A percentile compares a stretch with the other conserved stretches of the same genome.
These are phyloP conservation scores for Sugiyamaella grinbergsii DNA, from an alignment of 1,139 yeast species.

Conservation along the genomic window DNA sequence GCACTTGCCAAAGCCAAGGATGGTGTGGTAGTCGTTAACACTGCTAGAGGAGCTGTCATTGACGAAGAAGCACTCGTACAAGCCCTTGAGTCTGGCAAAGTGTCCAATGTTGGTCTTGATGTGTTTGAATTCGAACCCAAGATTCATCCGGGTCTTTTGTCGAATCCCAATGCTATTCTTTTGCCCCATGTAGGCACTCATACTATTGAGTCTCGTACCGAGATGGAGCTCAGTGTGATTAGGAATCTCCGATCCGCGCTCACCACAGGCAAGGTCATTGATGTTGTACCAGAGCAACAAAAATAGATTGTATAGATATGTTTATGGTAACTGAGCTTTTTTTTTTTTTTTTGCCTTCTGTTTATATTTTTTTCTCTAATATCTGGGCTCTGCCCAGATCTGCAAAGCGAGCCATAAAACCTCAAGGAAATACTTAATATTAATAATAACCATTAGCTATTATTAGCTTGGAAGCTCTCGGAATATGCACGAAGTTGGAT, in stretches of 20 bases:
- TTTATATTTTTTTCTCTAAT: not conserved
- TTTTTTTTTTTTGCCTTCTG: not conserved
- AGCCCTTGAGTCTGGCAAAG: constrained; percentile 66
- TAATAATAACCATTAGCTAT: not conserved
- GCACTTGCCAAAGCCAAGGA: constrained; percentile 62
- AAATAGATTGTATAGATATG: constrained; percentile 26
- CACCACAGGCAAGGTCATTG: constrained; percentile 58
- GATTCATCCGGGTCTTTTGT: constrained; percentile 42
- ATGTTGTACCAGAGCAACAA: constrained; percentile 48
- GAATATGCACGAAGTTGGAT: constrained; percentile 13
- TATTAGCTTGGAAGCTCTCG: constrained; percentile 9
- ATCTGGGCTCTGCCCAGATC: constrained; percentile 7
- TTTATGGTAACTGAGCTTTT: not conserved
- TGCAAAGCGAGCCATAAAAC: not conserved
- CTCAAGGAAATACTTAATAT: not conserved
- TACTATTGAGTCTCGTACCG: constrained; percentile 55
- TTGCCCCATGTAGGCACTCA: constrained; percentile 72
- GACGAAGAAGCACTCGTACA: constrained; percentile 65
- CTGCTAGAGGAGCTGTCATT: constrained; percentile 70
- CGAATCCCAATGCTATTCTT: constrained; percentile 51
- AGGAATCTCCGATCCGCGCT: constrained; percentile 50
- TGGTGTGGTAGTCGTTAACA: constrained; percentile 67
- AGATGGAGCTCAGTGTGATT: constrained; percentile 60
- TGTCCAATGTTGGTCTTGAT: constrained; percentile 60
- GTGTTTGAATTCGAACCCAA: constrained; percentile 84